These are phyloP conservation scores for Malus hybrid DNA, from an alignment of 331 rosid genomes.

Conservation along the genomic window DNA sequence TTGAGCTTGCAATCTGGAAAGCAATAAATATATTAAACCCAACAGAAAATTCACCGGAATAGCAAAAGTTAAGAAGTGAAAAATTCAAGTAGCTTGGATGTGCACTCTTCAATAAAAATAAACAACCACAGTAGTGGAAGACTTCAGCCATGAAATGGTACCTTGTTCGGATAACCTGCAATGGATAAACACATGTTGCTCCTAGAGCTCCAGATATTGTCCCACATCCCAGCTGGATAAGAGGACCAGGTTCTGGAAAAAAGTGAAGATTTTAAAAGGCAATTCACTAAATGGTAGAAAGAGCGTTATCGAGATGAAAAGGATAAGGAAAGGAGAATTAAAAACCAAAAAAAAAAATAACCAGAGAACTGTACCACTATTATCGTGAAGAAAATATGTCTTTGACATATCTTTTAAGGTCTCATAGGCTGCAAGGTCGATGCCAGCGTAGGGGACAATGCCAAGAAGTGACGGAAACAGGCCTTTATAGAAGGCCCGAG, in stretches of 20 bases:
- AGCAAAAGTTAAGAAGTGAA: background rate
- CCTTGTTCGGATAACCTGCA: slow-evolving; percentile 85
- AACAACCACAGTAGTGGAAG: background rate
- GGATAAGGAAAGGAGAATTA: background rate
- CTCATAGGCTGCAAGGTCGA: slow-evolving; percentile 73
- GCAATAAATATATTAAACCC: background rate
- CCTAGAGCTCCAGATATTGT: slow-evolving; percentile 76
- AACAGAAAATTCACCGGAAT: background rate
- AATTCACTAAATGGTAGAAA: background rate
- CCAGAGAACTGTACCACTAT: slow-evolving; percentile 36
- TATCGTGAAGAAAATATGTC: slow-evolving; percentile 58
- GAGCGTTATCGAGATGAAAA: background rate
- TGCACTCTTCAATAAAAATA: background rate
- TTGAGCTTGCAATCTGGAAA: slow-evolving; percentile 76
- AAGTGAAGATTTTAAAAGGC: background rate
- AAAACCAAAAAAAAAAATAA: background rate
- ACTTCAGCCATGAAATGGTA: slow-evolving; percentile 15
- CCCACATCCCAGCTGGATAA: slow-evolving; percentile 74
- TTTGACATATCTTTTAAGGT: slow-evolving; percentile 68
- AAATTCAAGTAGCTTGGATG: background rate
- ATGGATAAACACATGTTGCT: slow-evolving; percentile 75
- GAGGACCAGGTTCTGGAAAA: slow-evolving; percentile 63
- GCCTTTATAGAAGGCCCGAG: slow-evolving; percentile 76
- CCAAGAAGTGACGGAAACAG: slow-evolving; percentile 76
- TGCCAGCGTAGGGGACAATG: slow-evolving; percentile 79